A percentile compares a stretch with the other conserved stretches of the same genome.
Evolutionary conservation across 2,329 filamentous ascomycete species (phyloP).

Genomic region (Fusarium multiceps): DNA sequence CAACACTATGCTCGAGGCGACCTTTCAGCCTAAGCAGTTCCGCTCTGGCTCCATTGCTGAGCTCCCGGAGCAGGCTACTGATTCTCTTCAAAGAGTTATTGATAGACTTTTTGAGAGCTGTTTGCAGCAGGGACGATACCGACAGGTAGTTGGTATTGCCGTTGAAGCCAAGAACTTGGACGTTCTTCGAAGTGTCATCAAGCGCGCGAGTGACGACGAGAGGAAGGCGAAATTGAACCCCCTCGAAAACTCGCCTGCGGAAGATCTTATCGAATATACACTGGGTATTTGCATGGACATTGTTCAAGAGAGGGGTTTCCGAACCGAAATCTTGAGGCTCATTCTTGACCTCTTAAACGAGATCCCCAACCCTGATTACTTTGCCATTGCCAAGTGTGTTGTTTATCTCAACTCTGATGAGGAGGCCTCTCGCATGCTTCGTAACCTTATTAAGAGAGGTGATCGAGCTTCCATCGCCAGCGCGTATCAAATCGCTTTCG

Average conservation of each 20-base stretch:
- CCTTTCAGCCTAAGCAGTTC: slow-evolving; percentile 67
- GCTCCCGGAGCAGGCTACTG: slow-evolving; percentile 74
- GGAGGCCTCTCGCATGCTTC: slow-evolving; percentile 88
- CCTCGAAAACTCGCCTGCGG: slow-evolving; percentile 67
- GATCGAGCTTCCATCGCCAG: slow-evolving; percentile 83
- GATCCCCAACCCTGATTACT: slow-evolving; percentile 93
- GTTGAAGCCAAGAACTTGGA: slow-evolving; percentile 94
- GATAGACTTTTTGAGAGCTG: slow-evolving; percentile 92
- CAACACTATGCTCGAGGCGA: slow-evolving; percentile 70
- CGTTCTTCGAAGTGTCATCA: slow-evolving; percentile 85
- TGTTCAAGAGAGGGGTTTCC: slow-evolving; percentile 89
- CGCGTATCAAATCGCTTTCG: slow-evolving; percentile 97
- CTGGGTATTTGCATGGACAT: slow-evolving; percentile 97
- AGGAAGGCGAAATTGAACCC: slow-evolving; percentile 72
- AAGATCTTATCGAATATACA: slow-evolving; percentile 97
- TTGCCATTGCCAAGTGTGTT: slow-evolving; percentile 97
- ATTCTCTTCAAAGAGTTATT: slow-evolving; percentile 84
- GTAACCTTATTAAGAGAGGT: slow-evolving; percentile 81
- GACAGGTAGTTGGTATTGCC: slow-evolving; percentile 96
- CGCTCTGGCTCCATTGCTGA: slow-evolving; percentile 72
- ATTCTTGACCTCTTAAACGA: slow-evolving; percentile 96
- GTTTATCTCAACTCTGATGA: slow-evolving; percentile 94
- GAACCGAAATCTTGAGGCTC: slow-evolving; percentile 85
- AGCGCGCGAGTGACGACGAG: slow-evolving; percentile 88
- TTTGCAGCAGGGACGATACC: slow-evolving; percentile 85